Percentiles rank a stretch among this genome's conserved stretches.
Conservation (phyloP, 2,329 filamentous ascomycete genomes). For the Conoideocrella luteorostrata region DNA sequence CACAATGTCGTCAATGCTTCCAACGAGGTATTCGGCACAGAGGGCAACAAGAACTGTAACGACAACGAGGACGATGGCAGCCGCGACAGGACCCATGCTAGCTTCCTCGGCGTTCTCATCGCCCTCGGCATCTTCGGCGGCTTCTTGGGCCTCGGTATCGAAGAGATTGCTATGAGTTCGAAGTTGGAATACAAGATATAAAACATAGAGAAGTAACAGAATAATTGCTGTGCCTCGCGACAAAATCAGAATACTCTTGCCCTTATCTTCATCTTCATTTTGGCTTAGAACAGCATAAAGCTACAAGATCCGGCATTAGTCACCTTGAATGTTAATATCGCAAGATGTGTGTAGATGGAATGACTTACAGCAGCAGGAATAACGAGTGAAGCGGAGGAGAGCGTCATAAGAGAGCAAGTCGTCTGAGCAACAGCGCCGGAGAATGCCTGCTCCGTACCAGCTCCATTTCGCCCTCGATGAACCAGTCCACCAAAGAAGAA, state of each 20-base stretch:
- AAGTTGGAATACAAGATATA: slow-evolving; percentile 75
- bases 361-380: slow-evolving; percentile 60
- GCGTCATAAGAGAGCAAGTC: slow-evolving; percentile 66
- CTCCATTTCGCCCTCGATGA: slow-evolving; percentile 50
- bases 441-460: slow-evolving; percentile 62
- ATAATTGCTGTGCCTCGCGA: slow-evolving; percentile 73
- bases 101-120: slow-evolving; percentile 37
- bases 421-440: slow-evolving; percentile 73
- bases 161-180: slow-evolving; percentile 69
- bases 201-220: slow-evolving; percentile 64
- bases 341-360: no score
- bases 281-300: slow-evolving; percentile 59
- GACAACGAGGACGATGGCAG: slow-evolving; percentile 58
- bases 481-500: slow-evolving; percentile 69
- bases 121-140: slow-evolving; percentile 40
- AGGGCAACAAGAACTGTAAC: slow-evolving; percentile 65
- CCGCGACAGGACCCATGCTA: slow-evolving; percentile 57
- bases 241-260: slow-evolving; percentile 58
- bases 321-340: neutral
- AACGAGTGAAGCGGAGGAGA: slow-evolving; percentile 71
- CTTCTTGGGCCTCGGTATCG: slow-evolving; percentile 43
- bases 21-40: slow-evolving; percentile 72
- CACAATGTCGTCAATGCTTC: slow-evolving; percentile 68
- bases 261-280: slow-evolving; percentile 32
- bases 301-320: slow-evolving; percentile 23